Percentiles rank a stretch among this genome's conserved stretches.
phyloP scores from a whole-genome alignment of 768 basidiomycete species.

The Lenzites betulinus region DNA sequence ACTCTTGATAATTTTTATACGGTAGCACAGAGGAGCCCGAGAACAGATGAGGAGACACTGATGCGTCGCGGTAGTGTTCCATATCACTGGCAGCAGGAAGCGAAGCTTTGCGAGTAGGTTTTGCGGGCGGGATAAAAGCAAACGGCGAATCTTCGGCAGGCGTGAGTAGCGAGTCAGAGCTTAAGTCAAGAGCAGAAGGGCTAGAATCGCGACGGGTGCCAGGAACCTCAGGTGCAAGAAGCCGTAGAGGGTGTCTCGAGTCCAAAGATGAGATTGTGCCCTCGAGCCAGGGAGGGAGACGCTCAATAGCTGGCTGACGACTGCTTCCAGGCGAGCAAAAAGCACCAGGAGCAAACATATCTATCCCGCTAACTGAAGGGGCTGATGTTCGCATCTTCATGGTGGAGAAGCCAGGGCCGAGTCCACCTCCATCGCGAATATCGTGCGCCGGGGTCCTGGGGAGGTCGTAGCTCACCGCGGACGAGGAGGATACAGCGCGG shows the following conservation, averaged over 20 bases:
- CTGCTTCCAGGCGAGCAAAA: constrained; percentile 11
- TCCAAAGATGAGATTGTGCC: constrained; percentile 51
- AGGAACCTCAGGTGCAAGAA: constrained; percentile 31
- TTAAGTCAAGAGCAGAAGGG: constrained; percentile 2
- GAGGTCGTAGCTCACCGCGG: constrained; percentile 42
- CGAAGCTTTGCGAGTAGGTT: background rate
- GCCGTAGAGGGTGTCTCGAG: constrained; percentile 48
- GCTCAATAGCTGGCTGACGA: constrained; percentile 6
- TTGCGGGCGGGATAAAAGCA: constrained; percentile 3
- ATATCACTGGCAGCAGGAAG: too few species aligned
- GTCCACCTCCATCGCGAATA: constrained; percentile 33
- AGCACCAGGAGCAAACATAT: constrained; percentile 3
- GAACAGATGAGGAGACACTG: background rate
- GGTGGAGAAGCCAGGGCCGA: constrained; percentile 45
- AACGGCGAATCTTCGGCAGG: constrained; percentile 11
- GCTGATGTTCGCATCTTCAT: constrained; percentile 42
- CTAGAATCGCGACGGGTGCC: background rate
- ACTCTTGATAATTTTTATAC: background rate
- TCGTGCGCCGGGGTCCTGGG: constrained; percentile 45
- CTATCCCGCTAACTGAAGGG: background rate
- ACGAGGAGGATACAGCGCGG: constrained; percentile 43
- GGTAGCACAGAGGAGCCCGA: too few species aligned
- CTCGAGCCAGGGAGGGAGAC: constrained; percentile 59
- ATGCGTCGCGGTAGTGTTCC: background rate
- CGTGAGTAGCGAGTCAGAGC: background rate